Conservation (phyloP, 495 filamentous ascomycete species). For the Amphirosellinia nigrospora region DNA sequence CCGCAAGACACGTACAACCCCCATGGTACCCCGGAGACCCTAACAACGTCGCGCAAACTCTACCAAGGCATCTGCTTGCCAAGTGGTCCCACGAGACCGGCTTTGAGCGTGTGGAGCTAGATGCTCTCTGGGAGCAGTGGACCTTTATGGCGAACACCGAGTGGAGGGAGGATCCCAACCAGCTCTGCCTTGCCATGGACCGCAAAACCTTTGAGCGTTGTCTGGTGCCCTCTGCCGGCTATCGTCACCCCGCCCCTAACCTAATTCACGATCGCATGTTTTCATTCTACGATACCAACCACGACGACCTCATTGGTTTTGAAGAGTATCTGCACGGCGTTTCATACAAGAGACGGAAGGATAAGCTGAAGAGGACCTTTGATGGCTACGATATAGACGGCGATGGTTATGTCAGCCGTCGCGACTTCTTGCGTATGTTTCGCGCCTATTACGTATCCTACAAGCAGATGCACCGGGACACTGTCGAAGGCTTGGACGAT, state of each 20-base stretch:
- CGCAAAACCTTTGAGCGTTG: constrained; percentile 89
- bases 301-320: constrained; percentile 90
- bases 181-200: constrained; percentile 82
- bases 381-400: constrained; percentile 88
- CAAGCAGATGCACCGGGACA: constrained; percentile 82
- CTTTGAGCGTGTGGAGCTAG: constrained; percentile 82
- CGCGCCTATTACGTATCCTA: constrained; percentile 86
- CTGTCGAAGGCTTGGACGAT: constrained; percentile 81
- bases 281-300: constrained; percentile 90
- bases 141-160: constrained; percentile 86
- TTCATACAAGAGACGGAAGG: constrained; percentile 79
- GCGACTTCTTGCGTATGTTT: constrained; percentile 92
- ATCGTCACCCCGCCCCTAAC: constrained; percentile 77
- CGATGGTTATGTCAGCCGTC: constrained; percentile 85
- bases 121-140: constrained; percentile 96
- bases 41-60: constrained; percentile 60
- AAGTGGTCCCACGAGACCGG: constrained; percentile 72
- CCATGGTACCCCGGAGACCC: constrained; percentile 94
- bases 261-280: constrained; percentile 96
- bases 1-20: constrained; percentile 67
- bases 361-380: constrained; percentile 78
- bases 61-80: constrained; percentile 67
- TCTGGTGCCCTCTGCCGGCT: constrained; percentile 81
- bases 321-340: constrained; percentile 86
- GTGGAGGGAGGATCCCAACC: constrained; percentile 81